These are phyloP conservation scores for Dioscorea dumetorum DNA, from an alignment of 106 monocot species.

Conservation along the genomic window DNA sequence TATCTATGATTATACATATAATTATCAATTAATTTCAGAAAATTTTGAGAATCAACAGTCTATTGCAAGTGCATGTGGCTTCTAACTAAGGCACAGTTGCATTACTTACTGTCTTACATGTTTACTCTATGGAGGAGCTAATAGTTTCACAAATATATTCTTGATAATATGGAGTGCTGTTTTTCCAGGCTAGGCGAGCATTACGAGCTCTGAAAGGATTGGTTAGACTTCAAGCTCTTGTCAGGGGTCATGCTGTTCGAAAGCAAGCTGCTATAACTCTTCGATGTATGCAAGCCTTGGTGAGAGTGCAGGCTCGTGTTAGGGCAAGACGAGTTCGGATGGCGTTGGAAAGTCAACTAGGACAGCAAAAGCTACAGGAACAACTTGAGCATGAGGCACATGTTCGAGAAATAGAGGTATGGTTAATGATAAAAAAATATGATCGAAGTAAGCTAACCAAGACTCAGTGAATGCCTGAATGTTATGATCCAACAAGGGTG, in stretches of 20 bases:
- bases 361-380: conserved; percentile 48
- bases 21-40: too few species aligned
- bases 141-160: too few species aligned
- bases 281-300: conserved; percentile 90
- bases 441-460: too few species aligned
- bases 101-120: too few species aligned
- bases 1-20: too few species aligned
- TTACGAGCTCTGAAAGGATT: conserved; percentile 88
- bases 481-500: too few species aligned
- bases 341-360: conserved; percentile 68
- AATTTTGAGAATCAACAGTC: too few species aligned
- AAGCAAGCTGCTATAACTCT: conserved; percentile 93
- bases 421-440: neutral
- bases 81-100: too few species aligned
- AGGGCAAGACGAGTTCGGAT: conserved; percentile 87
- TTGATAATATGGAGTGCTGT: too few species aligned
- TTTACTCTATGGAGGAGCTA: too few species aligned
- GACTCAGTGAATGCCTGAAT: too few species aligned
- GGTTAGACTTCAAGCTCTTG: conserved; percentile 93
- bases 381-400: conserved; percentile 34
- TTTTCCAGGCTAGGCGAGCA: conserved; percentile 78
- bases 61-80: too few species aligned
- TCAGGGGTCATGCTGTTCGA: conserved; percentile 90
- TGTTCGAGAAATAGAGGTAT: conserved; percentile 80
- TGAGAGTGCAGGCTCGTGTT: conserved; percentile 90